Base-by-base conservation (phyloP, 176 grass and related monocot species). In the Calamus simplicifolius region DNA sequence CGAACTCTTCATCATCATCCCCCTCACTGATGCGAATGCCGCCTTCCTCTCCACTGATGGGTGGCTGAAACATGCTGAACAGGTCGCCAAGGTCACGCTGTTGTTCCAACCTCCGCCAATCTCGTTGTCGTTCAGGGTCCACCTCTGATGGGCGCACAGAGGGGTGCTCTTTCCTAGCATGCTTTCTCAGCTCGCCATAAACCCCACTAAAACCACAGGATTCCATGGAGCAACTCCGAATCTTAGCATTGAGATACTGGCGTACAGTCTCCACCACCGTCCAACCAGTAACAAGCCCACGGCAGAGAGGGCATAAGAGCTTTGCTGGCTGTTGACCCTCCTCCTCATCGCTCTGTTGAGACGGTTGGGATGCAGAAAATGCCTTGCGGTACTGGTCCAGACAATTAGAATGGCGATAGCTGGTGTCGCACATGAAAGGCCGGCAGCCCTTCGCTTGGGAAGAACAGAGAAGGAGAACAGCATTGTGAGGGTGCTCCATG, bases 401-500 rank as follows among this genome's bases (percentile, higher is more conserved):
- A 68, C 90, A 95, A 35, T 90, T 95, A 29, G 90, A 95, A 51
- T 84, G 82, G 3, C 80, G 68, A 38, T 74, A 78, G 38, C 86
- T 90, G 1, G 86, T 95, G 50, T 95, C 75, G 3, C 90, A 95
- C 69, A 95, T 70, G 68, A 87, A 95, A 52, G 90, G 77, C 38
- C 74, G 86, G 60, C 90, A 95, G 6, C 90, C 90, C 49, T 84
- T 90, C 26, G 87, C 78, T 0, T 81, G 67, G 1, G 90, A 90
- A 0, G 90, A 87, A 52, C 90, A 95, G 18, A 81, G 50, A 1
- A 95, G 90, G 29, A 95, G 62, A 29, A 95, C 80, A 1, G 90
- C 80, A 3, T 90, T 90, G 80, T 95, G 90, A 2, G 90, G 90
- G 49, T 95, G 82, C 43, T 95, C 90, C 90, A 95, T 89, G 71